Evolutionary conservation across 306 rosid species (phyloP).

Genomic region (Gillenia trifoliata): DNA sequence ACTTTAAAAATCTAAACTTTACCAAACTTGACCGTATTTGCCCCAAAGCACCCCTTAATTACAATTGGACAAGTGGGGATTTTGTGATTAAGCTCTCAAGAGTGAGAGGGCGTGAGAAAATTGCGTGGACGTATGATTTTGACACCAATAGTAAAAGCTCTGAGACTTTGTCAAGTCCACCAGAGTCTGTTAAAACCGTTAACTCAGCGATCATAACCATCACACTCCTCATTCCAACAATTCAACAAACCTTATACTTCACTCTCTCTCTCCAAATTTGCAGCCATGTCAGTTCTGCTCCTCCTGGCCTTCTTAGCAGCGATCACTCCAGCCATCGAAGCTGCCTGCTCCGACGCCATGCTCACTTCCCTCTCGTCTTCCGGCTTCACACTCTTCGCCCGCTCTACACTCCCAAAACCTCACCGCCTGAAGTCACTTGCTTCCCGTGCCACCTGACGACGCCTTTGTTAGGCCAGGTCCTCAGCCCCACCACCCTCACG

Average conservation of each 20-base stretch:
- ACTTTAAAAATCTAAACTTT: too few species aligned
- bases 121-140: neutral
- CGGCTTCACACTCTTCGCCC: conserved; percentile 13
- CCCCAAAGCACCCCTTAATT: neutral
- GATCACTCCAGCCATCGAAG: neutral
- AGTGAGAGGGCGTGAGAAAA: neutral
- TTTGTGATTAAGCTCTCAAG: neutral
- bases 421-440: conserved; percentile 5
- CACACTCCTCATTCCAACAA: neutral
- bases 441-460: neutral
- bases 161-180: neutral
- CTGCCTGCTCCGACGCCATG: conserved; percentile 1
- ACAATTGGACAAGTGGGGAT: neutral
- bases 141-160: neutral
- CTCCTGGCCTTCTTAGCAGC: neutral
- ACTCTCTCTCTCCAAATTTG: neutral
- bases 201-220: neutral
- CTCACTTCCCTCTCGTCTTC: conserved; percentile 10
- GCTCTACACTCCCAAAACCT: conserved; percentile 7
- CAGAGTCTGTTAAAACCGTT: conserved; percentile 12
- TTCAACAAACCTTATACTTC: neutral
- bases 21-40: neutral
- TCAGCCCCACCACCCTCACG: neutral
- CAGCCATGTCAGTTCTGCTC: neutral
- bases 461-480: neutral